Evolutionary conservation across 495 filamentous ascomycete genomes (phyloP).

Genomic region (Talaromyces liani): DNA sequence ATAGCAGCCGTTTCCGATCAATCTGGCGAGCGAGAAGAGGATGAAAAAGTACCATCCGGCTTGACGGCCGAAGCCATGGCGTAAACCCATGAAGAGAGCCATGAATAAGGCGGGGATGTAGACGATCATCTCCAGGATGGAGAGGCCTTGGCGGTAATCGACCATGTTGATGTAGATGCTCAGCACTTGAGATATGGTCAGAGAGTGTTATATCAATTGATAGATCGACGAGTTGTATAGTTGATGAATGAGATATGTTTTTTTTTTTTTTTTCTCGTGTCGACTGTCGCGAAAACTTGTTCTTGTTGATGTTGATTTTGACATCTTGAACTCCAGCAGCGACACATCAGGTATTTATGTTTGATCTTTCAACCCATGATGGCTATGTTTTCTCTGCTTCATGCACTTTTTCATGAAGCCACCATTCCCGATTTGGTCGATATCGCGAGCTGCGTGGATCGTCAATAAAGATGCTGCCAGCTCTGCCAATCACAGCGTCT

Average conservation of each 20-base stretch:
- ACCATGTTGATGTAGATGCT: conserved; percentile 9
- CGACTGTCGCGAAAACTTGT: background rate
- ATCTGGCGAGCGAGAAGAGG: conserved; percentile 27
- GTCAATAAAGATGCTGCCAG: background rate
- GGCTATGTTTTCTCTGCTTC: background rate
- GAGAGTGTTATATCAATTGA: background rate
- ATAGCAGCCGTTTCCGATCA: conserved; percentile 28
- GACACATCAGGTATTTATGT: background rate
- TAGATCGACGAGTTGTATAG: background rate
- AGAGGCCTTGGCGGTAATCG: conserved; percentile 26
- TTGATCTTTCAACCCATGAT: background rate
- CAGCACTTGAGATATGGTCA: background rate
- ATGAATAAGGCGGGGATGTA: conserved; percentile 26
- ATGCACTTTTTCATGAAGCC: background rate
- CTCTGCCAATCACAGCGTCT: background rate
- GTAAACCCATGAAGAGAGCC: conserved; percentile 25
- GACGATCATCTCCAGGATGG: conserved; percentile 26
- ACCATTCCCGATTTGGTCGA: background rate
- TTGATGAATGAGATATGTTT: background rate
- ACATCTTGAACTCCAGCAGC: background rate
- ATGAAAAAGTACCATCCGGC: conserved; percentile 31
- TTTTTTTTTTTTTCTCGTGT: too few relatives aligned
- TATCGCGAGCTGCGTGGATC: background rate
- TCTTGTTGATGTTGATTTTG: background rate
- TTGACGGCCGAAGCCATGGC: conserved; percentile 28